Percentiles rank a stretch among this genome's conserved stretches.
phyloP scores from a whole-genome alignment of 1,139 yeast species.

The Taiozyma onychis region DNA sequence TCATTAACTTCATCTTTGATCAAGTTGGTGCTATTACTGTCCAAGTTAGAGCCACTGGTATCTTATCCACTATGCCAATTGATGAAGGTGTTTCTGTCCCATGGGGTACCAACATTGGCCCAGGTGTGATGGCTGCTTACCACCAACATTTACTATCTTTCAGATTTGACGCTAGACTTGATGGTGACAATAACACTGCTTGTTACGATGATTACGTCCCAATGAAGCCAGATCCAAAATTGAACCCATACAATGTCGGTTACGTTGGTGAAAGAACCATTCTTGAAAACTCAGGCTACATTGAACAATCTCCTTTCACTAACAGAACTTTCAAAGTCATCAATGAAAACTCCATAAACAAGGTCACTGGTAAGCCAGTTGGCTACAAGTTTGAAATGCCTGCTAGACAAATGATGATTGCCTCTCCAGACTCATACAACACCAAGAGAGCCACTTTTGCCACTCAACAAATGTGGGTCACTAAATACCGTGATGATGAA shows the following conservation, averaged over 20 bases:
- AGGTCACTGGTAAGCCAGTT: conserved; percentile 70
- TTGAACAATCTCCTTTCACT: conserved; percentile 73
- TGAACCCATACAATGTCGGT: conserved; percentile 73
- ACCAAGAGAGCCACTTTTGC: conserved; percentile 53
- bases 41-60: conserved; percentile 88
- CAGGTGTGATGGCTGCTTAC: conserved; percentile 82
- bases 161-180: conserved; percentile 84
- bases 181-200: conserved; percentile 77
- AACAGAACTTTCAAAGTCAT: conserved; percentile 75
- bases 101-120: conserved; percentile 83
- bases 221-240: conserved; percentile 48
- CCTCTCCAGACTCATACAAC: conserved; percentile 45
- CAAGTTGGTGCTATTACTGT: conserved; percentile 81
- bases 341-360: conserved; percentile 74
- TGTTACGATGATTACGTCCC: conserved; percentile 69
- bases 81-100: conserved; percentile 70
- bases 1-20: conserved; percentile 69
- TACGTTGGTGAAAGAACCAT: conserved; percentile 58
- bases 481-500: conserved; percentile 51
- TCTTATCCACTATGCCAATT: conserved; percentile 76
- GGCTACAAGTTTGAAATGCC: conserved; percentile 79
- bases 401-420: conserved; percentile 63
- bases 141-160: conserved; percentile 84
- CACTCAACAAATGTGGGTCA: conserved; percentile 56
- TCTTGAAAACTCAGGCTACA: conserved; percentile 67